phyloP scores from a whole-genome alignment of 495 filamentous ascomycete genomes.

The Letharia columbiana region DNA sequence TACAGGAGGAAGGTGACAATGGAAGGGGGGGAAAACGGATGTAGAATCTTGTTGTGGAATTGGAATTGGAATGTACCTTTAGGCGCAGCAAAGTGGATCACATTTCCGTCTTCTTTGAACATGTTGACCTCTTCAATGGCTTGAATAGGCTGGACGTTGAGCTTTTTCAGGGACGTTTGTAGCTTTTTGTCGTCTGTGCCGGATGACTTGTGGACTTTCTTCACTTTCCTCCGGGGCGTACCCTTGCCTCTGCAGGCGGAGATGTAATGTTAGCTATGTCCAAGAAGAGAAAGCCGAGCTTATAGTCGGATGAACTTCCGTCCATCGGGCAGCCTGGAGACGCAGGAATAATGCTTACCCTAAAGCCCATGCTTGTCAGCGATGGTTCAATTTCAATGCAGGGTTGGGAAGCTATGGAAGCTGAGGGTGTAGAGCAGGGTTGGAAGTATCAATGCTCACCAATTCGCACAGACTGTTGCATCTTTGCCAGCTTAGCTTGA shows the following conservation, averaged over 20 bases:
- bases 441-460: conserved; percentile 31
- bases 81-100: conserved; percentile 96
- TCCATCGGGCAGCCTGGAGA: neutral
- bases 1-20: neutral
- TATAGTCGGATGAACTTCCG: neutral
- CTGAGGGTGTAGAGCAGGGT: conserved; percentile 10
- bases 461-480: conserved; percentile 50
- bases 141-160: conserved; percentile 95
- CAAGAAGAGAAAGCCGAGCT: neutral
- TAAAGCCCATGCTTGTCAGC: conserved; percentile 21
- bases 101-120: conserved; percentile 99
- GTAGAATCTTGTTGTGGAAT: conserved; percentile 17
- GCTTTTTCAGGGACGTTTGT: conserved; percentile 86
- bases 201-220: conserved; percentile 88
- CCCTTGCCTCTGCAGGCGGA: conserved; percentile 73
- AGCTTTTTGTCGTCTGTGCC: conserved; percentile 99
- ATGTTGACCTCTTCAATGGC: conserved; percentile 99
- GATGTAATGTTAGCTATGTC: neutral
- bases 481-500: conserved; percentile 49
- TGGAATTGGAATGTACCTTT: conserved; percentile 58
- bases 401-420: neutral
- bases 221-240: conserved; percentile 93
- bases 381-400: neutral
- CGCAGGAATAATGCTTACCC: conserved; percentile 30
- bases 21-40: conserved; percentile 3